Evolutionary conservation across 495 filamentous ascomycete species (phyloP).

Genomic region (Talaromyces thailandensis): DNA sequence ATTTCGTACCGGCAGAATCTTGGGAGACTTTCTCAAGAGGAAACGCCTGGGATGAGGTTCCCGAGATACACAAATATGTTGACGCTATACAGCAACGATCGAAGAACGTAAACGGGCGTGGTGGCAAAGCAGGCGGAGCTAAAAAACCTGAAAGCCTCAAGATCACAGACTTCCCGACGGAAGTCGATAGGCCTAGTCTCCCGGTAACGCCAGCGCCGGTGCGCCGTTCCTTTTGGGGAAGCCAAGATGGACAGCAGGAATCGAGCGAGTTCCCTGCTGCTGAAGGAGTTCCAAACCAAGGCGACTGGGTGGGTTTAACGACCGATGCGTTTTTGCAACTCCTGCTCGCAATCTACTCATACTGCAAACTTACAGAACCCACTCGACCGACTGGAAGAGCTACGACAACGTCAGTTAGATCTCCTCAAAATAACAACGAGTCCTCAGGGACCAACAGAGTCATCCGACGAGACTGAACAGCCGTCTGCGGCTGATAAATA

Average conservation of each 20-base stretch:
- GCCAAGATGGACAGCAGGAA: conserved; percentile 42
- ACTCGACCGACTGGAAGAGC: conserved; percentile 54
- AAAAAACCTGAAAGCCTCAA: conserved; percentile 45
- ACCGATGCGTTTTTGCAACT: conserved; percentile 40
- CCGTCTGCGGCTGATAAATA: not conserved
- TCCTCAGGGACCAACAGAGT: conserved; percentile 6
- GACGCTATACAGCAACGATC: conserved; percentile 54
- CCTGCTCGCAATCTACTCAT: conserved; percentile 49
- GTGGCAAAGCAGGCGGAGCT: conserved; percentile 6
- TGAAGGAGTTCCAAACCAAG: conserved; percentile 73
- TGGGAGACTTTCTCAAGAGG: conserved; percentile 57
- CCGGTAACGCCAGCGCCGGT: conserved; percentile 83
- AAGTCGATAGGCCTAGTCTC: conserved; percentile 75
- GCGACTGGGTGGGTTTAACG: conserved; percentile 79
- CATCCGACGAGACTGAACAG: conserved; percentile 7
- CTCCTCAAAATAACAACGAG: conserved; percentile 34
- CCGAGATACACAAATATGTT: conserved; percentile 73
- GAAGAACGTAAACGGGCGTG: conserved; percentile 37
- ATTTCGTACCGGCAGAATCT: conserved; percentile 25
- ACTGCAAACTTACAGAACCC: conserved; percentile 63
- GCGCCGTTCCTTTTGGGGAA: conserved; percentile 42
- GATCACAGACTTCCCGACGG: conserved; percentile 80
- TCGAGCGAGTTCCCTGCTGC: conserved; percentile 52
- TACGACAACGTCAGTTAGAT: conserved; percentile 54
- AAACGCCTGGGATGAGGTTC: conserved; percentile 86